A percentile compares a stretch with the other conserved stretches of the same genome.
phyloP scores from a whole-genome alignment of 176 grass and related monocot species.

The Thalia dealbata region DNA sequence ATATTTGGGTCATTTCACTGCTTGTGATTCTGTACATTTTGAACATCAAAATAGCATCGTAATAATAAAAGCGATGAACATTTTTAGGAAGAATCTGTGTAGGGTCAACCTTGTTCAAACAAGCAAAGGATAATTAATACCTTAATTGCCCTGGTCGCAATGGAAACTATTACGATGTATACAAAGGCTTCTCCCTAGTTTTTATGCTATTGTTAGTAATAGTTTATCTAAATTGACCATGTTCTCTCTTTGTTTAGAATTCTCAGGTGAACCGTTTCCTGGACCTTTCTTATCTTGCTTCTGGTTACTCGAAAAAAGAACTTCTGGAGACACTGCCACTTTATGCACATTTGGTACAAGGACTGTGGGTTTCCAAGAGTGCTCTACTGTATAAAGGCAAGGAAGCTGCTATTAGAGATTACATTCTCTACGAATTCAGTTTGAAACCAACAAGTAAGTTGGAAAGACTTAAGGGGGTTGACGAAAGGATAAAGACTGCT shows the following conservation, averaged over 20 bases:
- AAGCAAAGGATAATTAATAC: not conserved
- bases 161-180: too few species aligned
- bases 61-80: too few species aligned
- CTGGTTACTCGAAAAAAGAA: constrained; percentile 33
- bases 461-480: constrained; percentile 39
- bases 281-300: constrained; percentile 57
- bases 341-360: constrained; percentile 53
- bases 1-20: too few species aligned
- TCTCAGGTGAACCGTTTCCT: constrained; percentile 49
- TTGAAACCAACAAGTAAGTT: too few species aligned
- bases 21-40: too few species aligned
- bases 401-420: too few species aligned
- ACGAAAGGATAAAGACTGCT: not conserved
- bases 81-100: too few species aligned
- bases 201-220: too few species aligned
- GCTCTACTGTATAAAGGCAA: too few species aligned
- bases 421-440: too few species aligned
- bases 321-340: constrained; percentile 38
- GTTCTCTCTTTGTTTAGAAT: constrained; percentile 28
- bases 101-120: not conserved
- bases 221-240: not conserved
- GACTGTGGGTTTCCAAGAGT: constrained; percentile 68
- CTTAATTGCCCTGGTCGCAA: too few species aligned
- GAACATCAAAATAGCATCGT: too few species aligned
- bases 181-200: not conserved